Conservation (phyloP, 2,329 filamentous ascomycete species). For the Rutstroemia sp. region DNA sequence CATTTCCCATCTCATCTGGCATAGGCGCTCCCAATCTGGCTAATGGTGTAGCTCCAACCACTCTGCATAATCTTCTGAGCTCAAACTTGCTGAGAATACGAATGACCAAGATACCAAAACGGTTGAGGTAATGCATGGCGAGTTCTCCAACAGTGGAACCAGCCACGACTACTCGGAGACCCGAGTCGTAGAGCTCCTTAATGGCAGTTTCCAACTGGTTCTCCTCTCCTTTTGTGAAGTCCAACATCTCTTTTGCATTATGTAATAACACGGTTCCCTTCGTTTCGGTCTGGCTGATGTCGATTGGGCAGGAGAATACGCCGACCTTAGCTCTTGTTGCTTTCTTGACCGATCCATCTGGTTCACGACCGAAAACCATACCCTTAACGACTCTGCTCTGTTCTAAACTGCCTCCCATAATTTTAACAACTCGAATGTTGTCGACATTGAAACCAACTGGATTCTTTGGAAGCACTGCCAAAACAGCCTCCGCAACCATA, state of each 20-base stretch:
- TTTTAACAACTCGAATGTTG: slow-evolving; percentile 98
- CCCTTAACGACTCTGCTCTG: slow-evolving; percentile 93
- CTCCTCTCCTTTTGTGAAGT: slow-evolving; percentile 97
- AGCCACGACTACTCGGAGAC: slow-evolving; percentile 83
- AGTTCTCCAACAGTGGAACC: slow-evolving; percentile 93
- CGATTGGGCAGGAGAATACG: slow-evolving; percentile 93
- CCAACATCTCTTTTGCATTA: slow-evolving; percentile 97
- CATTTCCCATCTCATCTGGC: slow-evolving; percentile 97
- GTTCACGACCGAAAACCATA: slow-evolving; percentile 96
- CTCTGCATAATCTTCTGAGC: slow-evolving; percentile 86
- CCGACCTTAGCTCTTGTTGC: slow-evolving; percentile 89
- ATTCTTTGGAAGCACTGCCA: slow-evolving; percentile 92
- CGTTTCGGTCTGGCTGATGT: slow-evolving; percentile 93
- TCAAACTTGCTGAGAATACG: slow-evolving; percentile 98
- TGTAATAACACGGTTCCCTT: slow-evolving; percentile 96
- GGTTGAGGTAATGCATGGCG: slow-evolving; percentile 95
- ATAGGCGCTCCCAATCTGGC: slow-evolving; percentile 93
- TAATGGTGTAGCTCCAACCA: slow-evolving; percentile 93
- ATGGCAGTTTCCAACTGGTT: slow-evolving; percentile 80
- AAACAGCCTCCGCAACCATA: slow-evolving; percentile 76
- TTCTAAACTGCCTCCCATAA: slow-evolving; percentile 93
- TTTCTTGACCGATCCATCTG: slow-evolving; percentile 89
- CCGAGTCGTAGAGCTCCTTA: slow-evolving; percentile 94
- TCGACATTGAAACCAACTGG: slow-evolving; percentile 96
- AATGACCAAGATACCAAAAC: slow-evolving; percentile 91